A percentile compares a stretch with the other conserved stretches of the same genome.
Evolutionary conservation across 768 basidiomycete species (phyloP).

Genomic region (Mycena rebaudengoi): DNA sequence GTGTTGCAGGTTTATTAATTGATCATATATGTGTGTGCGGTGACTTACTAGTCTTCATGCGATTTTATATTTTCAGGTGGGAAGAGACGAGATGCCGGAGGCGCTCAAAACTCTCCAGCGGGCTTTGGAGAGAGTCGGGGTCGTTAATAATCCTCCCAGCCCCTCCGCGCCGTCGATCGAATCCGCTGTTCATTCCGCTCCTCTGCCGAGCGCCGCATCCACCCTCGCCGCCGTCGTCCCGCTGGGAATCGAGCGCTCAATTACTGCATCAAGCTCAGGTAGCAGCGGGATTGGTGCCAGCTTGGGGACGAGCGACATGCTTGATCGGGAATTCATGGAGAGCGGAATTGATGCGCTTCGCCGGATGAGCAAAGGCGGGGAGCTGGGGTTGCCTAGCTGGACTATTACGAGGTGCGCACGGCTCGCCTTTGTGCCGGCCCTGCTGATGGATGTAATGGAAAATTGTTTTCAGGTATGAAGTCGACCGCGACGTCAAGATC

Average conservation of each 20-base stretch:
- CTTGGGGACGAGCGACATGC: conserved; percentile 47
- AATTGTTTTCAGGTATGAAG: conserved; percentile 65
- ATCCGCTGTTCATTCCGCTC: background rate
- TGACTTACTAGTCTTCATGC: background rate
- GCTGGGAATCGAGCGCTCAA: conserved; percentile 26
- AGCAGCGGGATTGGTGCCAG: conserved; percentile 20
- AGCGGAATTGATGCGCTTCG: conserved; percentile 75
- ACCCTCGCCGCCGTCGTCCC: conserved; percentile 5
- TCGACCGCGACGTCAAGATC: conserved; percentile 73
- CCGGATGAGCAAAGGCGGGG: conserved; percentile 59
- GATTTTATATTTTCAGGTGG: conserved; percentile 37
- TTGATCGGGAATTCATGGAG: conserved; percentile 77
- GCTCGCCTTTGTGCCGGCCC: background rate
- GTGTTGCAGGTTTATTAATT: conserved; percentile 46
- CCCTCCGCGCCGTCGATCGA: conserved; percentile 7
- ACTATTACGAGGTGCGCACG: conserved; percentile 69
- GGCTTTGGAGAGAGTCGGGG: conserved; percentile 44
- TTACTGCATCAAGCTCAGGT: conserved; percentile 25
- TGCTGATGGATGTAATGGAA: background rate
- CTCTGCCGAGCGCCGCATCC: background rate
- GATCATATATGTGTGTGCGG: background rate
- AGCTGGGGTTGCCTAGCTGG: conserved; percentile 67
- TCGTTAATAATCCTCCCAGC: conserved; percentile 21
- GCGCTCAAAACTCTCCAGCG: conserved; percentile 65
- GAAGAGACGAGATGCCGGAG: conserved; percentile 59